Conservation (phyloP, 108 stramenopile species). For the Skeletonema tropicum region DNA sequence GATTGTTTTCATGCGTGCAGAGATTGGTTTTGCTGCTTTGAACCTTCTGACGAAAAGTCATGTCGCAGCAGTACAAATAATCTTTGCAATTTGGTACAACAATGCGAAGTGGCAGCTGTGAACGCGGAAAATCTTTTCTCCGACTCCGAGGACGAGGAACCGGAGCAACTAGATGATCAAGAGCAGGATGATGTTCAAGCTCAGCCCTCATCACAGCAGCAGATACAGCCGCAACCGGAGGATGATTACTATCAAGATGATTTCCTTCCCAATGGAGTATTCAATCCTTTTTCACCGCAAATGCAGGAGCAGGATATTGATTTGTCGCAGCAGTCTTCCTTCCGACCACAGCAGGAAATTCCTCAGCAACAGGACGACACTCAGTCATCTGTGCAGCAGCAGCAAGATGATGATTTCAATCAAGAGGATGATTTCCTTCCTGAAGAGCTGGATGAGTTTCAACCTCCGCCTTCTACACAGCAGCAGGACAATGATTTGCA, state of each 20-base stretch:
- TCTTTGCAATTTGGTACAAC: neutral
- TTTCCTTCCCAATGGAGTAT: neutral
- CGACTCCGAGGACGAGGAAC: too few species aligned
- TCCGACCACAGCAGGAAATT: neutral
- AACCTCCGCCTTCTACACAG: neutral
- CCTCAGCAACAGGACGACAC: neutral
- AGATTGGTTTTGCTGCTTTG: constrained; percentile 6
- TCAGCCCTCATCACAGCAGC: neutral
- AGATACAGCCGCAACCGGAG: neutral
- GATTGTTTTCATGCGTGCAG: neutral
- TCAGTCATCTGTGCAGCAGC: neutral
- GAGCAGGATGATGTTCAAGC: neutral
- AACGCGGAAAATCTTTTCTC: neutral
- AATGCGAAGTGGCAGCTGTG: neutral
- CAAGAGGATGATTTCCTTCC: too few species aligned
- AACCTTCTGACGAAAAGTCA: neutral
- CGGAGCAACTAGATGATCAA: neutral
- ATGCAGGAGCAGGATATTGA: neutral
- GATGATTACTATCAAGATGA: neutral
- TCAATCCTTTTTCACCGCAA: neutral
- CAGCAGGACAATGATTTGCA: too few species aligned
- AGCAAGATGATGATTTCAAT: too few species aligned
- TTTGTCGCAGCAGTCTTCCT: neutral
- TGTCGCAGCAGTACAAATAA: neutral
- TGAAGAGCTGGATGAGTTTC: neutral